Conservation (phyloP, 306 rosid genomes). For the Crataegus laevigata region DNA sequence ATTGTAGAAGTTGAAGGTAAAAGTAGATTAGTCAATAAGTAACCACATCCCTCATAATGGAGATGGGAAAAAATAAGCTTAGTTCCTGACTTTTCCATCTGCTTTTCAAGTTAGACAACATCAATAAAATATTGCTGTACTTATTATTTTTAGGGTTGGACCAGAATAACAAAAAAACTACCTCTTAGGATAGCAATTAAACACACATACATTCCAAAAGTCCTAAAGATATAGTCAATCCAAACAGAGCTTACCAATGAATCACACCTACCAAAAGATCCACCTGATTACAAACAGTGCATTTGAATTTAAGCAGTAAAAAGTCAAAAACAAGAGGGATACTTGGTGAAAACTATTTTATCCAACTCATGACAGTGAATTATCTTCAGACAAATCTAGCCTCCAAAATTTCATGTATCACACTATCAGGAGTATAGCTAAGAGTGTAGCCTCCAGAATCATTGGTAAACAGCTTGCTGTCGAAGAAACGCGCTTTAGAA, state of each 20-base stretch:
- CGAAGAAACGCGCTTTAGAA: conserved; percentile 9
- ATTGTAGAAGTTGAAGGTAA: no score
- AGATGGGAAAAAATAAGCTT: not conserved
- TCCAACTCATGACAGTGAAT: conserved; percentile 12
- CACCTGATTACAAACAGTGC: conserved; percentile 15
- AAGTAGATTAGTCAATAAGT: no score
- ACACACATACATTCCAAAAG: not conserved
- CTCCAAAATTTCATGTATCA: conserved; percentile 12
- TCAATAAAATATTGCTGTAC: no score
- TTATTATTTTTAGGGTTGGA: no score
- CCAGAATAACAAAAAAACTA: no score
- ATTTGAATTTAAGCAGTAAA: conserved; percentile 11
- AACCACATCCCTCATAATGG: no score
- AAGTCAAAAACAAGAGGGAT: not conserved
- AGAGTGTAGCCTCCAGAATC: not conserved
- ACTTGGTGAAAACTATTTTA: conserved; percentile 5
- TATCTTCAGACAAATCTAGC: conserved; percentile 9
- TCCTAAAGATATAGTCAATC: conserved; percentile 1
- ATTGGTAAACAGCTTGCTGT: conserved; percentile 18
- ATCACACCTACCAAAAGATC: conserved; percentile 26
- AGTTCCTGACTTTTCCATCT: not conserved
- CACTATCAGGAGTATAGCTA: conserved; percentile 18
- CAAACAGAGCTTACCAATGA: conserved; percentile 22
- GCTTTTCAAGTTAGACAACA: no score
- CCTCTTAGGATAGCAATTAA: not conserved